These are phyloP conservation scores for Yarrowia keelungensis DNA, from an alignment of 805 yeast genomes.

Conservation along the genomic window DNA sequence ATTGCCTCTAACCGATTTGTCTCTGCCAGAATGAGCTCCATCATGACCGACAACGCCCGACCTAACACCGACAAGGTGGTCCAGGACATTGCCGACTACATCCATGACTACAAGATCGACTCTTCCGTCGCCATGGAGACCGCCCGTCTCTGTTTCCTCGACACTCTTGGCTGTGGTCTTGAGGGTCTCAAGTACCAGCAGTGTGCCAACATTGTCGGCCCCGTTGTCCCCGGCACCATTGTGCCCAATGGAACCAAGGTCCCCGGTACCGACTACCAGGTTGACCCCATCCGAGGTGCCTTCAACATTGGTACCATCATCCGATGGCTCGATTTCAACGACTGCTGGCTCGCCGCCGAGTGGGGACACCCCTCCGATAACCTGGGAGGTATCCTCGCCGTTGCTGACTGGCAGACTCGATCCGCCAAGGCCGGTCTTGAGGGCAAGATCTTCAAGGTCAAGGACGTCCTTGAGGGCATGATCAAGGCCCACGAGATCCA, in stretches of 20 bases:
- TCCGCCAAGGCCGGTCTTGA: conserved; percentile 52
- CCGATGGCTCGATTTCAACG: conserved; percentile 68
- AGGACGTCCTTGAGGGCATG: conserved; percentile 63
- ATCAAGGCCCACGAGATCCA: conserved; percentile 70
- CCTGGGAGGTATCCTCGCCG: conserved; percentile 64
- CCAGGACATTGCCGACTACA: conserved; percentile 58
- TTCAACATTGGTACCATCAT: conserved; percentile 63
- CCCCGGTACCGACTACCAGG: conserved; percentile 58
- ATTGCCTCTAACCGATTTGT: conserved; percentile 40
- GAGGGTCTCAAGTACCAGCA: conserved; percentile 63
- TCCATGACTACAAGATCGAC: conserved; percentile 56
- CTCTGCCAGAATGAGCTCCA: conserved; percentile 39
- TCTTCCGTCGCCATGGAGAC: conserved; percentile 60
- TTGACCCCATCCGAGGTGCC: conserved; percentile 66
- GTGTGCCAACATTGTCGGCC: conserved; percentile 58
- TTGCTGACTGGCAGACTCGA: conserved; percentile 63
- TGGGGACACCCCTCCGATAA: conserved; percentile 75
- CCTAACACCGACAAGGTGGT: conserved; percentile 61
- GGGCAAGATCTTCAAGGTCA: conserved; percentile 56
- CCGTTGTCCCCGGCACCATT: conserved; percentile 63
- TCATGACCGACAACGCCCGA: conserved; percentile 55
- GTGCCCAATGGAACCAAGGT: conserved; percentile 65
- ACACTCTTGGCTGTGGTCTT: conserved; percentile 66
- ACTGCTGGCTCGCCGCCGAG: conserved; percentile 73
- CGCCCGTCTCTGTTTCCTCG: conserved; percentile 62